Base-by-base conservation (phyloP, 495 filamentous ascomycete genomes). In the Astrothelium macrocarpum region DNA sequence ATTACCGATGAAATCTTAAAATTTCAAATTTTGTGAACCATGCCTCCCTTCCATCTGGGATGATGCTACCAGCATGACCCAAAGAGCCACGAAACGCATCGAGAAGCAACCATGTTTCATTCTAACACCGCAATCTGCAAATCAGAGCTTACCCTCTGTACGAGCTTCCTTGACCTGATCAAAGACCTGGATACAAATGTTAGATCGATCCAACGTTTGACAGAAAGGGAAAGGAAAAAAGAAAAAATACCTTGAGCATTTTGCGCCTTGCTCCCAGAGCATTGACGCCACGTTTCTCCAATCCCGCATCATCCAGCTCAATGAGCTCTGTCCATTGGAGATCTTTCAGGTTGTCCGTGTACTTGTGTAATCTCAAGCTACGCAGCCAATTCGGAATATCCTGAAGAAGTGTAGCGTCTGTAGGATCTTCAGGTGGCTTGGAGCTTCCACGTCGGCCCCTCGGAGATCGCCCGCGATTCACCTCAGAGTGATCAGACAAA, bases 341-440 rank as follows among this genome's bases (percentile, higher is more conserved):
- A 73, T 96, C 91, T 77, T 97, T 98, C 69, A 98, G 77, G 72
- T 97, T 92, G 67, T 98, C 94, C 39, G 94, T 98, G 76, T 98
- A 98, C 79, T 98, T 98, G 79, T 98, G 94, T 68, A 98, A 79
- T 64, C 94, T 86, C 71, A 97, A 80, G 74, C 90, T 97, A 77
- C 94, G 86, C 72, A 98, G 80, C 94, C 94, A 98, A 73, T 84
- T 86, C 66, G 95, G 92, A 68, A 98, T 96, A 72, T 98, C 94
- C 79, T 95, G 90, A 74, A 98, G 80, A 67, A 98, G 84, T 53
- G 79, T 84, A 11, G 89, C 87, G 73, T 98, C 95, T 14, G 93
- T 97, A 11, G 94, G 94, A 71, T 98, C 94, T 78, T 98, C 94
- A 45, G 94, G 94, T 34, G 94, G 94, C 82, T 97, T 97, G 46